Conservation (phyloP, 179 eudicot species). For the Gypsophila paniculata region DNA sequence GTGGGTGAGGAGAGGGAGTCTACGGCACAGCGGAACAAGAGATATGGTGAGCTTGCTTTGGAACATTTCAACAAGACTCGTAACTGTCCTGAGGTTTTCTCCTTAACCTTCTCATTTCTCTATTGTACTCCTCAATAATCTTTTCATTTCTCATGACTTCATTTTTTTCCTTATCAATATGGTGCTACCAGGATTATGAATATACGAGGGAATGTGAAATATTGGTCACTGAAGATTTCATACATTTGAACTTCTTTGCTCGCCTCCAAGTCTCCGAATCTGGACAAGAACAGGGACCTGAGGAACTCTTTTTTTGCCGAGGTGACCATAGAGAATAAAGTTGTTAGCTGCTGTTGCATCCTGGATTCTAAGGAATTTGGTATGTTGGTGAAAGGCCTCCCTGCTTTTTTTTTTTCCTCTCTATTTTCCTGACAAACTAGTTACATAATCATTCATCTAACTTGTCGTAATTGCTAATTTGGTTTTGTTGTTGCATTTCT, state of each 20-base stretch:
- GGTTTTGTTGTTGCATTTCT: no score
- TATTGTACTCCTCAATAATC: not conserved
- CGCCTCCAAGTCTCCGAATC: constrained; percentile 4
- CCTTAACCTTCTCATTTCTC: not conserved
- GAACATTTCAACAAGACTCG: not conserved
- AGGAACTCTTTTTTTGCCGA: no score
- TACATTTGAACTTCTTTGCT: constrained; percentile 7
- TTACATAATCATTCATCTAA: not conserved
- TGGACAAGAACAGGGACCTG: not conserved
- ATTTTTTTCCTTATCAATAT: no score
- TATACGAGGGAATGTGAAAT: not conserved
- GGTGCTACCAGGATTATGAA: constrained; percentile 1
- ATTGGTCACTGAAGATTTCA: not conserved
- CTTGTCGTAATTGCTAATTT: no score
- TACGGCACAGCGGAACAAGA: not conserved
- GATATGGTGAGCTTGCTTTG: constrained; percentile 4
- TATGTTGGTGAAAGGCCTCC: no score
- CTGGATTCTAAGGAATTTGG: no score
- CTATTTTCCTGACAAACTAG: not conserved
- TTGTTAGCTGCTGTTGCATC: no score
- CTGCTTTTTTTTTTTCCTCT: not conserved
- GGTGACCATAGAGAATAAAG: no score
- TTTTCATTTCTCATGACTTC: not conserved
- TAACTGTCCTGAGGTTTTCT: not conserved
- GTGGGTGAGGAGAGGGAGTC: not conserved